Evolutionary conservation across 345 rosid genomes (phyloP), one percentile per base, ranked within the genome.

Genomic region (Leavenworthia alabamica): DNA sequence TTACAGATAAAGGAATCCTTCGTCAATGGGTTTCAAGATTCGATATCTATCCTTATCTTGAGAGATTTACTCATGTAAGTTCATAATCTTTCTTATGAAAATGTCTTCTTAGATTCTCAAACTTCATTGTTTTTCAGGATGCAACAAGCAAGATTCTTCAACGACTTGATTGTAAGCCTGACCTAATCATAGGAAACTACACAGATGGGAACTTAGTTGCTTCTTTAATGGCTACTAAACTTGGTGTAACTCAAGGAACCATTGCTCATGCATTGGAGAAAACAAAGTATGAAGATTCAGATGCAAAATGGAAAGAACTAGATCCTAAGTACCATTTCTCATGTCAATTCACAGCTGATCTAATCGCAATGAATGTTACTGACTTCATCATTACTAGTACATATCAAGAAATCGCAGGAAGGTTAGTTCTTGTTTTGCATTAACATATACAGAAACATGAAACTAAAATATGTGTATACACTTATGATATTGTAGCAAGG

Each of bases 331-430:
- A 89, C 71, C 95, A 92, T 46, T 93, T 93, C 74, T 89, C 96
- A 42, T 93, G 95, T 47, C 99, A 93, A 64, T 93, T 87, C 69
- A 89, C 88, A 0, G 99, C 97, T 17, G 97, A 93, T 70, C 37
- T 78, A 35, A 68, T 93, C 12, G 84, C 99, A 12, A 89, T 93
- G 97, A 93, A 89, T 66, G 67, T 75, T 19, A 68, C 97, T 7
- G 97, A 93, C 75, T 93, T 93, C 64, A 71, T 89, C 73, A 84
- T 93, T 19, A 81, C 87, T 6, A 93, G 99, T 77, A 89, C 94
- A 7, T 93, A 87, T 67, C 97, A 93, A 68, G 97, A 93, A 78
- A 93, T 93, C 26, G 95, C 96, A 4, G 99, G 99, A 77, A 93
- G 92, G 97, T 82, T 43, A 11, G 79, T 63, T 63, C 26, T 33